Conservation (phyloP, 306 rosid species). For the Fagus sylvatica region DNA sequence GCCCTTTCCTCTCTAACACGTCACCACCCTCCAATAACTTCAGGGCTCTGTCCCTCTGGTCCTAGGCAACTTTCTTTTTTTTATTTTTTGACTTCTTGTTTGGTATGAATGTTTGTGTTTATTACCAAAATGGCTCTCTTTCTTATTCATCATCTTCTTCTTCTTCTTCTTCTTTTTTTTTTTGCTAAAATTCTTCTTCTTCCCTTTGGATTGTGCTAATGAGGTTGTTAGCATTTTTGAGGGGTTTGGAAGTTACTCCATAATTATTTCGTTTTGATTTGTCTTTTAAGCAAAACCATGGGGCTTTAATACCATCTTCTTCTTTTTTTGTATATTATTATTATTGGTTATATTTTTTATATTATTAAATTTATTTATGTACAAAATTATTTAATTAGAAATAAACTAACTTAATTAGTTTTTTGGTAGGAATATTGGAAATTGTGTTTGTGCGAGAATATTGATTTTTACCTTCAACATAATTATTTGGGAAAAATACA, state of each 20-base stretch:
- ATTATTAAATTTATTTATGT: too few relatives aligned
- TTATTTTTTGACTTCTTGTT: background rate
- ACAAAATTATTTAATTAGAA: too few relatives aligned
- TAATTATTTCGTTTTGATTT: background rate
- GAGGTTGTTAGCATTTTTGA: slow-evolving; percentile 5
- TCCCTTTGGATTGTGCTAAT: background rate
- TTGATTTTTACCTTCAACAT: too few relatives aligned
- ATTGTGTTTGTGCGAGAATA: too few relatives aligned
- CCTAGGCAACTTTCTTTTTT: background rate
- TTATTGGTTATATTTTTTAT: background rate
- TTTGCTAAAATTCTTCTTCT: too few relatives aligned
- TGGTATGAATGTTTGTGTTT: background rate
- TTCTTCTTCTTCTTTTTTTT: too few relatives aligned
- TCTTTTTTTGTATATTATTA: too few relatives aligned
- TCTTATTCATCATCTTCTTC: background rate
- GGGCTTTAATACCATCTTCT: background rate
- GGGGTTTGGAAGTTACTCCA: too few relatives aligned
- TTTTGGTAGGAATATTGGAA: too few relatives aligned
- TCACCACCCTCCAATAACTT: background rate
- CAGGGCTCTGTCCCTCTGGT: background rate
- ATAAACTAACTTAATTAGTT: too few relatives aligned
- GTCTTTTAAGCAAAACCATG: slow-evolving; percentile 15
- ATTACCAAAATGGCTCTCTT: background rate
- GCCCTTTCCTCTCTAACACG: background rate
- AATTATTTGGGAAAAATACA: too few relatives aligned